A percentile compares a stretch with the other conserved stretches of the same genome.
Conservation (phyloP, 2,329 filamentous ascomycete species). For the Cladosporium sp. region DNA sequence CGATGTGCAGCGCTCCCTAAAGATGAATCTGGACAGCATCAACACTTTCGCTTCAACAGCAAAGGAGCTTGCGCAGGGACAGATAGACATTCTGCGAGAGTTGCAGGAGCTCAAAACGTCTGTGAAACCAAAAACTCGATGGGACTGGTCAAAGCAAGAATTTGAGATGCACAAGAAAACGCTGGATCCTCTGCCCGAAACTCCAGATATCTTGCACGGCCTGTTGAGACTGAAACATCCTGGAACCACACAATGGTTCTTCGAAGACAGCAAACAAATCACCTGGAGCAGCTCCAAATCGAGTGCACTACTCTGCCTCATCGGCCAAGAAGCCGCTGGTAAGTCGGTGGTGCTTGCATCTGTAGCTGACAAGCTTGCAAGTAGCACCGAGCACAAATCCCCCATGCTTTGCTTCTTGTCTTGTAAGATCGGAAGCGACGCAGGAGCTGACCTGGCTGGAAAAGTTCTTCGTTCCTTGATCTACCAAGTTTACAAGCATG, state of each 20-base stretch:
- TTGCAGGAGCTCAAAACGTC: no score
- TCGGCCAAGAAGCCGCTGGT: constrained; percentile 19
- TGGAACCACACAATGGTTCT: neutral
- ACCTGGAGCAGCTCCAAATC: neutral
- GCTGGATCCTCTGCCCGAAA: constrained; percentile 19
- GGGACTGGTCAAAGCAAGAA: no score
- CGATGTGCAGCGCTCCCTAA: no score
- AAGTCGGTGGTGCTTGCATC: constrained; percentile 22
- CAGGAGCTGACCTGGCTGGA: neutral
- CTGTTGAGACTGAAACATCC: neutral
- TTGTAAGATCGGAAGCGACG: constrained; percentile 10
- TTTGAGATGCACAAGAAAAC: constrained; percentile 6
- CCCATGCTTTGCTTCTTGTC: constrained; percentile 21
- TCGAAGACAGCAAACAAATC: neutral
- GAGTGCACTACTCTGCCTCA: constrained; percentile 7
- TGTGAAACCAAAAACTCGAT: no score
- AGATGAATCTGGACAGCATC: no score
- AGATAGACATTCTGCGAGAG: no score
- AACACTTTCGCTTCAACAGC: no score
- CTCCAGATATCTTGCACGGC: neutral
- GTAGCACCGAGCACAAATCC: neutral
- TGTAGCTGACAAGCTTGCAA: constrained; percentile 15
- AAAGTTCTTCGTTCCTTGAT: constrained; percentile 21
- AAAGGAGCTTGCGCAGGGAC: no score
- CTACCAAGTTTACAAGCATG: constrained; percentile 24